Conservation (phyloP, 2,329 filamentous ascomycete species). For the Hymenoscyphus fructigenus region DNA sequence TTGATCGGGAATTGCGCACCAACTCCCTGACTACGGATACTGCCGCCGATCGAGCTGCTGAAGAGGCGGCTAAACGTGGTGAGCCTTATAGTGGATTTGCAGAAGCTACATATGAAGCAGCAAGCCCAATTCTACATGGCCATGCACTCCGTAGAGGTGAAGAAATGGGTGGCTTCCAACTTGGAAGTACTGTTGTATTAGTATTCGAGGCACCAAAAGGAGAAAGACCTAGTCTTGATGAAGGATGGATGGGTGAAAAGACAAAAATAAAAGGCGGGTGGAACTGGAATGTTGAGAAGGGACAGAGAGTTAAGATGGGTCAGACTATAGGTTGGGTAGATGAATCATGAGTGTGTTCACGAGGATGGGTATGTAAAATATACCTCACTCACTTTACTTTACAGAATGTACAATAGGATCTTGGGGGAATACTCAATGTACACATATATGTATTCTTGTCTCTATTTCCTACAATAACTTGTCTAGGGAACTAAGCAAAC, state of each 20-base stretch:
- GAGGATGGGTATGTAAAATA: background rate
- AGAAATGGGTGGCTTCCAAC: conserved; percentile 97
- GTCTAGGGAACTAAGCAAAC: background rate
- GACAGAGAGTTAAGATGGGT: conserved; percentile 85
- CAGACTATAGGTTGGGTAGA: conserved; percentile 78
- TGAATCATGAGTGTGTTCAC: conserved; percentile 38
- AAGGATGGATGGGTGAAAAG: conserved; percentile 55
- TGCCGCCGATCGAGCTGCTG: conserved; percentile 81
- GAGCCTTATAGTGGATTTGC: conserved; percentile 88
- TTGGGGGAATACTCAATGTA: background rate
- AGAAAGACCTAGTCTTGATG: conserved; percentile 54
- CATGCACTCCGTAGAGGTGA: conserved; percentile 84
- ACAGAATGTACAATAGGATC: background rate
- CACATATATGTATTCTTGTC: background rate
- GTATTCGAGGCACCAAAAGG: conserved; percentile 91
- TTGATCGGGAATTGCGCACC: conserved; percentile 89
- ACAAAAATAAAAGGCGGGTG: conserved; percentile 66
- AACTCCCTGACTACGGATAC: conserved; percentile 93
- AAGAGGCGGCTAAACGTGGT: conserved; percentile 70
- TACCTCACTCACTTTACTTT: background rate
- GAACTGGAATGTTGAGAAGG: conserved; percentile 83
- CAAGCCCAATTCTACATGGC: conserved; percentile 75
- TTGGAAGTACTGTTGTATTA: conserved; percentile 91
- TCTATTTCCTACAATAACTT: too few species aligned
- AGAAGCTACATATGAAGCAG: conserved; percentile 82